These are phyloP conservation scores for Brettanomyces naardenensis DNA, from an alignment of 805 yeast genomes.

Conservation along the genomic window DNA sequence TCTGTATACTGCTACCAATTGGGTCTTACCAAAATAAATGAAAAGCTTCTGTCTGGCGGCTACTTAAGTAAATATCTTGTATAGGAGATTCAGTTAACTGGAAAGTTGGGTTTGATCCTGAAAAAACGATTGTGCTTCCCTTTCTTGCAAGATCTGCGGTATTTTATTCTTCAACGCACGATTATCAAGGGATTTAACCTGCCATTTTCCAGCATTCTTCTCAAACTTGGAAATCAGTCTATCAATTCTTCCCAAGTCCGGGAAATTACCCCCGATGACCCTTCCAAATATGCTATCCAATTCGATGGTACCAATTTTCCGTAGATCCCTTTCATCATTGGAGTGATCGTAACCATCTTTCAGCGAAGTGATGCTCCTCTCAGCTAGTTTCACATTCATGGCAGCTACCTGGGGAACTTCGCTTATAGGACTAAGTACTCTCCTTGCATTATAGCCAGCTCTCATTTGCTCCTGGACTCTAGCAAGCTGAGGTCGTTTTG, in stretches of 20 bases:
- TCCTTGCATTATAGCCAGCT: not conserved
- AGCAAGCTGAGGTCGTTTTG: not conserved
- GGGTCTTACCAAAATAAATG: too few relatives aligned
- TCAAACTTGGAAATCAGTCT: not conserved
- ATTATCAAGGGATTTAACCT: too few relatives aligned
- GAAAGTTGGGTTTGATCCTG: too few relatives aligned
- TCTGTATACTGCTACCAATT: too few relatives aligned
- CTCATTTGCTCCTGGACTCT: not conserved
- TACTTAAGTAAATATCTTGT: too few relatives aligned
- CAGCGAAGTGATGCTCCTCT: not conserved
- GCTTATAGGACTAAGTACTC: not conserved
- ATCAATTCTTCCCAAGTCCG: not conserved
- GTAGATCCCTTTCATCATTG: not conserved
- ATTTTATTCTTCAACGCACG: too few relatives aligned
- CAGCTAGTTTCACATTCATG: not conserved
- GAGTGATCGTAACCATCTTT: not conserved
- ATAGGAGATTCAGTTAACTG: too few relatives aligned
- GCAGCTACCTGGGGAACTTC: not conserved
- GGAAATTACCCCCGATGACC: not conserved
- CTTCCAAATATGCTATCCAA: not conserved
- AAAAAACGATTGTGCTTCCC: too few relatives aligned
- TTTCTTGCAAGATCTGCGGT: too few relatives aligned
- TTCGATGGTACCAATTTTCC: not conserved
- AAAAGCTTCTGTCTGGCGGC: too few relatives aligned
- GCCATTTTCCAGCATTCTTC: not conserved